These are phyloP conservation scores for Zygosaccharomyces pseudobailii DNA, from an alignment of 1,139 yeast species.

Conservation along the genomic window DNA sequence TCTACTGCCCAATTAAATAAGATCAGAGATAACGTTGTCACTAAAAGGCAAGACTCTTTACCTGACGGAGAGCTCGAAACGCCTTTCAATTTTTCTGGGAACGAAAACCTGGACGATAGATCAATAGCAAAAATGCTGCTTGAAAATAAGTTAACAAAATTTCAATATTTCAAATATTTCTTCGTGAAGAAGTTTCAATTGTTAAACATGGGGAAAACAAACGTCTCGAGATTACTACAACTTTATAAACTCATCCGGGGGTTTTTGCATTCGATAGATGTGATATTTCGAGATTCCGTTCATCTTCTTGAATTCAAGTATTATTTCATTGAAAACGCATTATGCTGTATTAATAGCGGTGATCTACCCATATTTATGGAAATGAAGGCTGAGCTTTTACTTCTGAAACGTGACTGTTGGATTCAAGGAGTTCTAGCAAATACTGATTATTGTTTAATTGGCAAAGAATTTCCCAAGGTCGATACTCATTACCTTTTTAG, in stretches of 20 bases:
- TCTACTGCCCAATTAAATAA: conserved; percentile 21
- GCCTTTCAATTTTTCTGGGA: conserved; percentile 16
- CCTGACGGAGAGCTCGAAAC: conserved; percentile 23
- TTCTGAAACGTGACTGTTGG: conserved; percentile 31
- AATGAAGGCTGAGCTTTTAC: conserved; percentile 24
- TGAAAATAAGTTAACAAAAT: conserved; percentile 19
- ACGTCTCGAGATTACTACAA: conserved; percentile 7
- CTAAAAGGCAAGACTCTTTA: conserved; percentile 6
- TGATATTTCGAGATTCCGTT: conserved; percentile 11
- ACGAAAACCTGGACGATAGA: conserved; percentile 2
- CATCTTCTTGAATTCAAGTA: conserved; percentile 24
- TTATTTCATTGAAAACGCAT: conserved; percentile 15
- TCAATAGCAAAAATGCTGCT: conserved; percentile 15
- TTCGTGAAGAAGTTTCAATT: conserved; percentile 23
- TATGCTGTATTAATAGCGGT: conserved; percentile 9
- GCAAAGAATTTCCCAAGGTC: conserved; percentile 12
- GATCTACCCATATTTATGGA: conserved; percentile 12
- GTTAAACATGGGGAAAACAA: conserved; percentile 12
- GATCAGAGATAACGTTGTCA: conserved; percentile 14
- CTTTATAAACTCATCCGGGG: conserved; percentile 13
- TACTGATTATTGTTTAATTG: conserved; percentile 17
- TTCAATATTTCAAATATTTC: conserved; percentile 20
- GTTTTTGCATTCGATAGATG: conserved; percentile 18
- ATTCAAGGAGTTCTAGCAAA: conserved; percentile 23
- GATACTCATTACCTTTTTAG: conserved; percentile 13